These are phyloP conservation scores for Gonium pectorale DNA, from an alignment of 139 green algal genomes.

Conservation along the genomic window DNA sequence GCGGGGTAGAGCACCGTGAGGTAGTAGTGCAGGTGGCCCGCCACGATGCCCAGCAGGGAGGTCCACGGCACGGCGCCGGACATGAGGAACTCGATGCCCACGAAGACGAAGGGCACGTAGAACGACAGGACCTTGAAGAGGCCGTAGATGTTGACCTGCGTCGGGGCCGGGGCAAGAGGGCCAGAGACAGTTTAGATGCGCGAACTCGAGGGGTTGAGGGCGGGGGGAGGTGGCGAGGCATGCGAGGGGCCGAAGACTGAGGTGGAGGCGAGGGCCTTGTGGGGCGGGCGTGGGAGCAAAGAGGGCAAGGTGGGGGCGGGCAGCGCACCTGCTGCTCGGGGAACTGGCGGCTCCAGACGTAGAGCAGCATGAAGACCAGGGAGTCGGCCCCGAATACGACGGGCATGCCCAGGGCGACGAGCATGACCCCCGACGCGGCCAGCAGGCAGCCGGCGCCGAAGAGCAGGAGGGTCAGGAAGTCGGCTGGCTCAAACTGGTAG, in stretches of 20 bases:
- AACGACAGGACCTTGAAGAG: constrained; percentile 75
- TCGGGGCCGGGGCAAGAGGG: neutral
- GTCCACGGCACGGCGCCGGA: constrained; percentile 35
- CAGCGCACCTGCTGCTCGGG: constrained; percentile 55
- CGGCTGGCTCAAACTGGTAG: constrained; percentile 70
- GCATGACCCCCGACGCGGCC: constrained; percentile 5
- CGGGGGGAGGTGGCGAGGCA: too few relatives aligned
- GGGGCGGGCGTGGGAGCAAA: constrained; percentile 11
- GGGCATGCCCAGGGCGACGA: constrained; percentile 35
- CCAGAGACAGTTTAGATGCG: constrained; percentile 20
- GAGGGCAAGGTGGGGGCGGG: neutral
- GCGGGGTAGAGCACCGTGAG: constrained; percentile 43
- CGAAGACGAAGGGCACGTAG: constrained; percentile 79
- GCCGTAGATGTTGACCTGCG: constrained; percentile 72
- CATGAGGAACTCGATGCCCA: constrained; percentile 66
- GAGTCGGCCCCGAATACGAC: constrained; percentile 37
- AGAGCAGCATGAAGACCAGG: constrained; percentile 72
- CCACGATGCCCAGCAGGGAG: constrained; percentile 68
- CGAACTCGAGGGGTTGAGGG: too few relatives aligned
- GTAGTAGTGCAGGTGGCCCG: constrained; percentile 75
- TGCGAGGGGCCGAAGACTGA: too few relatives aligned
- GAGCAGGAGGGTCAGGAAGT: constrained; percentile 78
- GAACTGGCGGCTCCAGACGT: constrained; percentile 76
- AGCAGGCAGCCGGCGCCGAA: constrained; percentile 53
- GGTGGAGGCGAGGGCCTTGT: neutral